phyloP scores from a whole-genome alignment of 176 grass and related monocot genomes.

The Raddia guianensis region DNA sequence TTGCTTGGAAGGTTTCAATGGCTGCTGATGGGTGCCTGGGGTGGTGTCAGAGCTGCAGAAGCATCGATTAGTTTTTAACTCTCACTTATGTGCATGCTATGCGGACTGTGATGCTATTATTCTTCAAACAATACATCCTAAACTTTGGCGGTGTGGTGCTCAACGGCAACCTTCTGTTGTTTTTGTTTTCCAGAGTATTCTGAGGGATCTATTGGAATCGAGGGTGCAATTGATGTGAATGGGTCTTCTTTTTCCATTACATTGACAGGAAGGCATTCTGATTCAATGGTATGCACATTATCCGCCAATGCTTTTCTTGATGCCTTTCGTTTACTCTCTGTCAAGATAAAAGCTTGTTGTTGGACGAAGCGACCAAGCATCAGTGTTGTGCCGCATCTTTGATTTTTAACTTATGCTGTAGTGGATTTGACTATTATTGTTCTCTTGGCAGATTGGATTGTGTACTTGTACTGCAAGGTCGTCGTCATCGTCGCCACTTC shows the following conservation, averaged over 20 bases:
- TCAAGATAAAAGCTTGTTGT: slow-evolving; percentile 19
- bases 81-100: slow-evolving; percentile 43
- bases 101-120: slow-evolving; percentile 42
- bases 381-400: background rate
- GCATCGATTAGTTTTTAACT: slow-evolving; percentile 29
- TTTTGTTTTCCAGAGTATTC: slow-evolving; percentile 70
- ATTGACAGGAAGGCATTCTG: slow-evolving; percentile 39
- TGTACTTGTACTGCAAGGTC: slow-evolving; percentile 46
- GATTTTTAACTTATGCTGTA: slow-evolving; percentile 27
- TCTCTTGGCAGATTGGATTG: slow-evolving; percentile 51
- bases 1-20: slow-evolving; percentile 23
- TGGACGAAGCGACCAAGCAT: background rate
- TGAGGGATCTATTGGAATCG: slow-evolving; percentile 49
- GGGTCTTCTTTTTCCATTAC: slow-evolving; percentile 26
- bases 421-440: slow-evolving; percentile 8
- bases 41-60: slow-evolving; percentile 35
- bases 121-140: slow-evolving; percentile 46
- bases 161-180: slow-evolving; percentile 52
- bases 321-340: background rate
- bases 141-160: slow-evolving; percentile 50
- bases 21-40: slow-evolving; percentile 29
- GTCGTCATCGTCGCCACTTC: slow-evolving; percentile 1
- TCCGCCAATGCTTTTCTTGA: slow-evolving; percentile 11
- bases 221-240: slow-evolving; percentile 38
- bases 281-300: slow-evolving; percentile 54